phyloP scores from a whole-genome alignment of 768 basidiomycete genomes.

The Candolleomyces efflorescens region DNA sequence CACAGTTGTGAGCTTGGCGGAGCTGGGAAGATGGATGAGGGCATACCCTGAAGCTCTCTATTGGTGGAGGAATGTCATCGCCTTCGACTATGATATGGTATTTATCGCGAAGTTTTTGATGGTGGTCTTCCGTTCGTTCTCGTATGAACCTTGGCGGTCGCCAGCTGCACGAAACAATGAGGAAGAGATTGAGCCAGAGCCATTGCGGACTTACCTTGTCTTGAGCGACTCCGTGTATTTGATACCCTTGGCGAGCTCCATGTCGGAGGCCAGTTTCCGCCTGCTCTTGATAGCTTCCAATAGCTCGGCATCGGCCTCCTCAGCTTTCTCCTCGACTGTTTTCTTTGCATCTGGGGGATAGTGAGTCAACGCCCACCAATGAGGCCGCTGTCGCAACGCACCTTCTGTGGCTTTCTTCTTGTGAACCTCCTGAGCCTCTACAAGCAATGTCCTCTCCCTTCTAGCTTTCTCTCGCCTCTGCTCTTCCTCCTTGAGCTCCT shows the following conservation, averaged over 20 bases:
- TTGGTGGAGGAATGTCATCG: slow-evolving; percentile 89
- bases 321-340: slow-evolving; percentile 77
- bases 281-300: slow-evolving; percentile 88
- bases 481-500: slow-evolving; percentile 79
- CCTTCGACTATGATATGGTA: slow-evolving; percentile 95
- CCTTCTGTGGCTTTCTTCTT: slow-evolving; percentile 77
- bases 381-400: slow-evolving; percentile 23
- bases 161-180: slow-evolving; percentile 56
- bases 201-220: slow-evolving; percentile 54
- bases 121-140: slow-evolving; percentile 62
- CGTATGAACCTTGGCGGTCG: slow-evolving; percentile 79
- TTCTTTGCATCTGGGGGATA: slow-evolving; percentile 68
- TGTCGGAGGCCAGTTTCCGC: slow-evolving; percentile 86
- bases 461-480: slow-evolving; percentile 65
- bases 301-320: slow-evolving; percentile 88
- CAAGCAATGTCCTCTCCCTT: slow-evolving; percentile 80
- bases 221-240: slow-evolving; percentile 82
- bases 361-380: slow-evolving; percentile 1
- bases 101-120: slow-evolving; percentile 77
- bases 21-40: not conserved
- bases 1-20: slow-evolving; percentile 3
- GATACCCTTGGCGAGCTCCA: slow-evolving; percentile 92
- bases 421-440: slow-evolving; percentile 96
- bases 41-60: slow-evolving; percentile 76
- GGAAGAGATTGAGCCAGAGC: slow-evolving; percentile 3